A percentile compares a stretch with the other conserved stretches of the same genome.
Evolutionary conservation across 2,329 filamentous ascomycete species (phyloP).

Genomic region (Colletotrichum agaves): DNA sequence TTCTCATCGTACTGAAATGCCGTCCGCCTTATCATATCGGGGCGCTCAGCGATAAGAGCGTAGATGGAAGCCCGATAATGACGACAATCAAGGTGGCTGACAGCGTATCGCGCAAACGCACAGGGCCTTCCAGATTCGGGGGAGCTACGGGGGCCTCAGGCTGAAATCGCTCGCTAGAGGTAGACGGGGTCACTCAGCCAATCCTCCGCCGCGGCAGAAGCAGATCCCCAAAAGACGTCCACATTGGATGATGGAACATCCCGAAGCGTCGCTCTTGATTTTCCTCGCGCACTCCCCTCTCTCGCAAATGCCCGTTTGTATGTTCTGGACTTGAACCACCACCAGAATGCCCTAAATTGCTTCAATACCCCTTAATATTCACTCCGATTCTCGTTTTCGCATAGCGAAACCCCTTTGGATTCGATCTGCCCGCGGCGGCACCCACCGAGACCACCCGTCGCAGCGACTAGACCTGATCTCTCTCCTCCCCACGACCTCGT

Average conservation of each 20-base stretch:
- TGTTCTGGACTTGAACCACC: not conserved
- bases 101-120: not conserved
- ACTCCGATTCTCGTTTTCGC: not conserved
- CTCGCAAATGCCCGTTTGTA: slow-evolving; percentile 13
- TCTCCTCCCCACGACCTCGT: slow-evolving; percentile 17
- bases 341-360: slow-evolving; percentile 30
- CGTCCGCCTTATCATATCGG: not conserved
- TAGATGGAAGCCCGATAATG: not conserved
- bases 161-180: slow-evolving; percentile 31
- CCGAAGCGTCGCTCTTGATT: slow-evolving; percentile 33
- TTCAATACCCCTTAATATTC: not conserved
- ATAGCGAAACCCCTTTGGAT: not conserved
- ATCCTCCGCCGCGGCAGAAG: slow-evolving; percentile 32
- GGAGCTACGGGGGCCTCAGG: slow-evolving; percentile 31
- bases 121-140: slow-evolving; percentile 6
- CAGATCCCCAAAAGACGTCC: slow-evolving; percentile 31
- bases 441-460: not conserved
- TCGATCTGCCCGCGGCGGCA: slow-evolving; percentile 2
- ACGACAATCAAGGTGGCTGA: slow-evolving; percentile 19
- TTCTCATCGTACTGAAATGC: not conserved
- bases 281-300: slow-evolving; percentile 35
- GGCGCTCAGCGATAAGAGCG: slow-evolving; percentile 1
- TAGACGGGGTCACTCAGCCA: slow-evolving; percentile 26
- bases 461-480: slow-evolving; percentile 9
- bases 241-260: slow-evolving; percentile 36